Evolutionary conservation across 2,329 filamentous ascomycete genomes (phyloP), one percentile per base, ranked within the genome.

Genomic region (Tothia fuscella): DNA sequence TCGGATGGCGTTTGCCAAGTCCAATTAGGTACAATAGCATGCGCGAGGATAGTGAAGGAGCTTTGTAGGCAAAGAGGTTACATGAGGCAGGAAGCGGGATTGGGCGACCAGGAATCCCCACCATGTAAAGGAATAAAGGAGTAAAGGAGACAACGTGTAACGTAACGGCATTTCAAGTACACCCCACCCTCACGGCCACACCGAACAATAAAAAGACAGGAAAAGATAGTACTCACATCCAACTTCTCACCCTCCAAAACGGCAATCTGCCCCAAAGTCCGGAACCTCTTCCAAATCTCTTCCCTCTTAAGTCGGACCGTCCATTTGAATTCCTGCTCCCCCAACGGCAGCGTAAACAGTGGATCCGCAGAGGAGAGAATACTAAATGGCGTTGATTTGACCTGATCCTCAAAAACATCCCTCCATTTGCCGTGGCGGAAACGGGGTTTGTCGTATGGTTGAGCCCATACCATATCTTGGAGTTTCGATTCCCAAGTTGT

Each of bases 341-440:
- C 70, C 5, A 83, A 59, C 1, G 79, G 78, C 26, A 78, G 62
- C 10, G 72, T 68, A 53, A 85, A 85, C 22, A 77, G 54, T 21
- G 69, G 65, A 46, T 72, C 56, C 16, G 57, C 56, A 14, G 49
- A 47, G n/a, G 58, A 51, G 6, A 55, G 53, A 19, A 66, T 50
- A 3, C 54, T 67, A n/a, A 74, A 46, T 2, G 71, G 70, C 31
- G 64, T 72, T 25, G 57, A 63, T 21, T 37, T 37, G 5, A 71
- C 56, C 51, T 82, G 75, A 9, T 69, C 60, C 26, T 76, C 71
- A 49, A 86, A 84, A 2, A 80, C 70, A 12, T 71, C 55, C 47
- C 69, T 69, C 82, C 81, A 86, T 51, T 69, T 57, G 49, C 67
- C 50, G 53, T 85, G 68, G 38, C 80, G 71, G 60, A 84, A 85